A percentile compares a stretch with the other conserved stretches of the same genome.
These are phyloP conservation scores for Ilyonectria destructans DNA, from an alignment of 2,329 filamentous ascomycete species.

Conservation along the genomic window DNA sequence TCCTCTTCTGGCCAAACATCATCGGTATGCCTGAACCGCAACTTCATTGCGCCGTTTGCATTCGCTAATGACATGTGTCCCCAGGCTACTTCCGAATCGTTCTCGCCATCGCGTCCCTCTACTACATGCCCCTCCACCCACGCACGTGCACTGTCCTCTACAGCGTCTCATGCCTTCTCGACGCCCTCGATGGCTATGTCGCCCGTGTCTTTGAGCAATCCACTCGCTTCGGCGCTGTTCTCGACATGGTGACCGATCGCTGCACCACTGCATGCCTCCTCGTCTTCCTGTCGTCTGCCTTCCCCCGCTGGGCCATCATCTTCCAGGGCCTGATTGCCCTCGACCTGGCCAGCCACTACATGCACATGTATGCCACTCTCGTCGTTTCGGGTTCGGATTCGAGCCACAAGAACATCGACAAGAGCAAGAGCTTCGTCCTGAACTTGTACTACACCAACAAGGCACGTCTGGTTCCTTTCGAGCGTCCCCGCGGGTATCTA, in stretches of 20 bases:
- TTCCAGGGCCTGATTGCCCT: conserved; percentile 95
- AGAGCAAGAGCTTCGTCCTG: conserved; percentile 88
- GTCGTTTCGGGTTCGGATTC: conserved; percentile 86
- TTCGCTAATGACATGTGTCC: conserved; percentile 35
- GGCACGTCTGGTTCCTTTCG: conserved; percentile 68
- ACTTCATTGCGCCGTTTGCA: conserved; percentile 11
- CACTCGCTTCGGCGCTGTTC: conserved; percentile 94
- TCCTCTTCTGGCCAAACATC: conserved; percentile 86
- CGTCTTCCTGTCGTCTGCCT: conserved; percentile 94
- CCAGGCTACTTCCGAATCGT: conserved; percentile 84
- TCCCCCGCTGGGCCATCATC: conserved; percentile 92
- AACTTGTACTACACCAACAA: conserved; percentile 98
- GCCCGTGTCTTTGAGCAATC: conserved; percentile 87
- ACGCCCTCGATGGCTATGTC: conserved; percentile 95
- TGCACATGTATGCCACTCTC: conserved; percentile 98
- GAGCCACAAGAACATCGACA: conserved; percentile 95
- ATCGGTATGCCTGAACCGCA: conserved; percentile 73
- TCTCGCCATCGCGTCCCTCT: conserved; percentile 90
- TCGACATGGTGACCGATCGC: conserved; percentile 99
- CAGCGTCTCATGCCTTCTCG: conserved; percentile 93
- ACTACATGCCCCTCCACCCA: conserved; percentile 99
- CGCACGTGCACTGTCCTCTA: conserved; percentile 94
- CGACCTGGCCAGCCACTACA: conserved; percentile 96
- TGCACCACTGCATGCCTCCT: conserved; percentile 97
- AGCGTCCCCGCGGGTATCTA: conserved; percentile 3